Evolutionary conservation across 371 early-diverging fungal genomes (phyloP).

Genomic region (Capillidium heterosporum): DNA sequence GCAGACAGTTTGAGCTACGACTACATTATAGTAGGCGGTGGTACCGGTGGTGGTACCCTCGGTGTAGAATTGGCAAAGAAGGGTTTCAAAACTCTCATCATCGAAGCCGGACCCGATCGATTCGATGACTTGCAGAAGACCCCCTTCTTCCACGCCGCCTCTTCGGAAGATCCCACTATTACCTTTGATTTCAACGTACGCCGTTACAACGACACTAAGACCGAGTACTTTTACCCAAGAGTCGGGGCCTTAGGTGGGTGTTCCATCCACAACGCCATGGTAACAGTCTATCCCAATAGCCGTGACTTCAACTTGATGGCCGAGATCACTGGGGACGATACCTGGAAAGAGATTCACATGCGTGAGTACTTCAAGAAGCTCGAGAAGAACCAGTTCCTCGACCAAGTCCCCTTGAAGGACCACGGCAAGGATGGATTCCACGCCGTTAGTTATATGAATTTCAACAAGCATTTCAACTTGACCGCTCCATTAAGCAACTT

Average conservation of each 20-base stretch:
- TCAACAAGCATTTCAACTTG: neutral
- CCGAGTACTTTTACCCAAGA: neutral
- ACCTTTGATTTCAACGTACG: neutral
- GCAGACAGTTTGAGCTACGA: neutral
- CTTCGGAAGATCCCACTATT: neutral
- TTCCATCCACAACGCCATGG: conserved; percentile 3
- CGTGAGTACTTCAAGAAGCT: neutral
- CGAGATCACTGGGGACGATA: neutral
- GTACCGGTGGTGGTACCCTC: neutral
- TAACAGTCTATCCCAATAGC: neutral
- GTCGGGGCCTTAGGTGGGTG: conserved; percentile 5
- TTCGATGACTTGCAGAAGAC: neutral
- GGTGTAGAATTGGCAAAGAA: neutral
- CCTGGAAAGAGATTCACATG: neutral
- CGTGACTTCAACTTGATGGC: neutral
- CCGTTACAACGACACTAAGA: neutral
- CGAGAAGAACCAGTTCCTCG: neutral
- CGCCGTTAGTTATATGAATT: neutral
- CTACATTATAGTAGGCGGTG: conserved; percentile 2
- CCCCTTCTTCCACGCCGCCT: neutral
- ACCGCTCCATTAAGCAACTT: neutral
- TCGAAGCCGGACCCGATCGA: neutral
- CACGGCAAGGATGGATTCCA: neutral
- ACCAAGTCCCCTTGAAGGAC: neutral
- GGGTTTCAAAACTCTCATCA: neutral